phyloP scores from a whole-genome alignment of 306 rosid genomes.

The Inga oerstediana region DNA sequence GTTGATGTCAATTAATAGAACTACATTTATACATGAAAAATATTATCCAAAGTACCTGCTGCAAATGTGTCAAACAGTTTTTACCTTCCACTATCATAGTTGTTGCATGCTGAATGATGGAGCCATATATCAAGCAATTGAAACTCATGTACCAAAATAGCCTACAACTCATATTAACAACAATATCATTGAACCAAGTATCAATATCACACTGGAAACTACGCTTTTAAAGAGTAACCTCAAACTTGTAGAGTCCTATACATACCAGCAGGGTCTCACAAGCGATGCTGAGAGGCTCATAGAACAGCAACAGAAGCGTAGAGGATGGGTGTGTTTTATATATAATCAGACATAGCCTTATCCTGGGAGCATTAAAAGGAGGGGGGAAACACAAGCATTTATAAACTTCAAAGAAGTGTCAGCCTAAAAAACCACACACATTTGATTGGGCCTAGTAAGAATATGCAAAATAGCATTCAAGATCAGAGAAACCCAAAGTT shows the following conservation, averaged over 20 bases:
- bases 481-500: background rate
- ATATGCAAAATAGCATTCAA: constrained; percentile 9
- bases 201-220: constrained; percentile 2
- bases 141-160: constrained; percentile 93
- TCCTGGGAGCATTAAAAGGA: constrained; percentile 59
- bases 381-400: constrained; percentile 28
- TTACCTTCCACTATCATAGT: constrained; percentile 58
- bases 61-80: constrained; percentile 65
- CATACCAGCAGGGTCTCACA: constrained; percentile 88
- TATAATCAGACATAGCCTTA: constrained; percentile 59
- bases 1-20: constrained; percentile 3
- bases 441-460: background rate
- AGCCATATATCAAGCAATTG: constrained; percentile 97
- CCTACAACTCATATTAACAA: constrained; percentile 52
- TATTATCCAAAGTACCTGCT: constrained; percentile 57
- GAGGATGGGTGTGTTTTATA: no score
- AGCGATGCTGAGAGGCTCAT: no score
- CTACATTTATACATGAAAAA: background rate
- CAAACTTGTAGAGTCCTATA: constrained; percentile 30
- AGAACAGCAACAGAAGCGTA: no score
- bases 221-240: constrained; percentile 5
- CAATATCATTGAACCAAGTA: constrained; percentile 28
- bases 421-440: background rate
- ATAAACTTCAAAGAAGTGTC: constrained; percentile 15
- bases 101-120: constrained; percentile 81